These are phyloP conservation scores for Phascolomyces articulosus DNA, from an alignment of 371 early-diverging fungal genomes.

Conservation along the genomic window DNA sequence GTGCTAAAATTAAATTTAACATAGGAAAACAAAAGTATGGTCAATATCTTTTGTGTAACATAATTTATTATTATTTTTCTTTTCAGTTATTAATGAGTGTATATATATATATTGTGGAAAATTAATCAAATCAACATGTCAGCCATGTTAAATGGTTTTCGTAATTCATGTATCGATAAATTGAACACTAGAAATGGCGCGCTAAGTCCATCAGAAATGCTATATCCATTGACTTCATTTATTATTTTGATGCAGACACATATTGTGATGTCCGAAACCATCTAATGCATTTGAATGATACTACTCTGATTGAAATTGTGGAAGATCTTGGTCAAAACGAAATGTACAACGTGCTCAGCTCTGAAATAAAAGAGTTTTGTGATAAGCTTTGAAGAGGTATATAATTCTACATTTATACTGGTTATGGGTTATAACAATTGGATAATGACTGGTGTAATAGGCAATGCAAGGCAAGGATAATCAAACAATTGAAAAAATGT, in stretches of 20 bases:
- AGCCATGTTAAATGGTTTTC: not conserved
- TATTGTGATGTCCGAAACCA: not conserved
- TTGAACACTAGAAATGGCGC: not conserved
- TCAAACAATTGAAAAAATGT: not conserved
- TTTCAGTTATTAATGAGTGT: too few relatives aligned
- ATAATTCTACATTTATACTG: not conserved
- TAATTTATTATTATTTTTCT: too few relatives aligned
- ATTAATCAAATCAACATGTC: not conserved
- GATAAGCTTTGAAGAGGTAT: constrained; percentile 5
- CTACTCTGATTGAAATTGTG: not conserved
- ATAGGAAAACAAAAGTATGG: too few relatives aligned
- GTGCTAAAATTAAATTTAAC: too few relatives aligned
- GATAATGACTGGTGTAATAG: not conserved
- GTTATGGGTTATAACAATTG: not conserved
- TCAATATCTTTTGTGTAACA: too few relatives aligned
- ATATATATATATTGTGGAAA: not conserved
- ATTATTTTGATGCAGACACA: not conserved
- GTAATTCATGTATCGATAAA: not conserved
- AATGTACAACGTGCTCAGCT: not conserved
- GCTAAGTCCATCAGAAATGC: not conserved
- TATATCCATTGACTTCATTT: not conserved
- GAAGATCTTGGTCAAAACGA: not conserved
- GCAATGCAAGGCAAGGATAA: not conserved
- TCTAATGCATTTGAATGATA: not conserved
- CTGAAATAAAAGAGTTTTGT: not conserved